Evolutionary conservation across 2,329 filamentous ascomycete genomes (phyloP).

Genomic region (Sporothrix globosa): DNA sequence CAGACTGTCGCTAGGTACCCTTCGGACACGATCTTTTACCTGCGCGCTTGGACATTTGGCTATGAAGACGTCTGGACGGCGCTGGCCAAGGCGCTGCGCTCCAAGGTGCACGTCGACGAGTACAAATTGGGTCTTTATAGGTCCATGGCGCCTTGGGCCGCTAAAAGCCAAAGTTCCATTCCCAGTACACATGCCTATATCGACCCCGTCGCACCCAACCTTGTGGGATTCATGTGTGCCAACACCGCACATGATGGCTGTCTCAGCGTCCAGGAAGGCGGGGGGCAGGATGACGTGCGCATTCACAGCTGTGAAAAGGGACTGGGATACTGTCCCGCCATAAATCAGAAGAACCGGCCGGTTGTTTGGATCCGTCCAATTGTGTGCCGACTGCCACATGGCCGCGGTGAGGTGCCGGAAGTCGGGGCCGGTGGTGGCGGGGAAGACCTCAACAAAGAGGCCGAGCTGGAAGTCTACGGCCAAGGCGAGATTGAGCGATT

Average conservation of each 20-base stretch:
- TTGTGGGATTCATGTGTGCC: slow-evolving; percentile 75
- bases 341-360: slow-evolving; percentile 46
- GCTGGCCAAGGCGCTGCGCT: slow-evolving; percentile 69
- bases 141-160: slow-evolving; percentile 47
- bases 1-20: slow-evolving; percentile 70
- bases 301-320: slow-evolving; percentile 87
- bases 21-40: slow-evolving; percentile 74
- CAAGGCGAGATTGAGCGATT: slow-evolving; percentile 37
- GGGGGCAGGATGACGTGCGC: slow-evolving; percentile 48
- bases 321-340: slow-evolving; percentile 57
- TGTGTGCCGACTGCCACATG: slow-evolving; percentile 64
- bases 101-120: slow-evolving; percentile 75
- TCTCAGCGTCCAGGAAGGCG: slow-evolving; percentile 62
- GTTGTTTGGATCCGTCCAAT: slow-evolving; percentile 80
- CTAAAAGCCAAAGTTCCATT: slow-evolving; percentile 43
- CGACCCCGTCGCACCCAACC: slow-evolving; percentile 63
- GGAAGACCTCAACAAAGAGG: slow-evolving; percentile 70
- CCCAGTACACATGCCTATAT: slow-evolving; percentile 48
- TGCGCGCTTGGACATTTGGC: slow-evolving; percentile 88
- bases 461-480: slow-evolving; percentile 65
- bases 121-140: slow-evolving; percentile 78
- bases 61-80: slow-evolving; percentile 89
- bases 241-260: slow-evolving; percentile 72
- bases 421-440: slow-evolving; percentile 77
- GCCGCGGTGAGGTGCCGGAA: slow-evolving; percentile 66